A percentile compares a stretch with the other conserved stretches of the same genome.
phyloP scores from a whole-genome alignment of 2,329 filamentous ascomycete species.

The Trichoderma lentiforme region DNA sequence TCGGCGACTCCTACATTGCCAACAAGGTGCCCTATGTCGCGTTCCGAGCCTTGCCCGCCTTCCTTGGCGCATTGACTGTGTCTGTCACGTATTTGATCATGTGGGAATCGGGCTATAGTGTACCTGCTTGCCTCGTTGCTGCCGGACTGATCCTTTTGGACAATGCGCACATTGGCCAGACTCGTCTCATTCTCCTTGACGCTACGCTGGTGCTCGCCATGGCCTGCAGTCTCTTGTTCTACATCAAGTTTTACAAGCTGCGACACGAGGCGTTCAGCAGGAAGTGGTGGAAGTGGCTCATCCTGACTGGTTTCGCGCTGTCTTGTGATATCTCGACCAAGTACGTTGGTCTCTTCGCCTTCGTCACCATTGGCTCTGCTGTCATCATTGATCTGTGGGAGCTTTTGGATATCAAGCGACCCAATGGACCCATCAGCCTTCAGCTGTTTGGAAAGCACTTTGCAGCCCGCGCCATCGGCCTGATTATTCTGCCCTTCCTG shows the following conservation, averaged over 20 bases:
- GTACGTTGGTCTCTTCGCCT: conserved; percentile 95
- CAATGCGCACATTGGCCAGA: conserved; percentile 97
- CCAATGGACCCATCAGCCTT: conserved; percentile 74
- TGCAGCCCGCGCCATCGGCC: conserved; percentile 74
- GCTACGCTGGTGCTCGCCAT: conserved; percentile 93
- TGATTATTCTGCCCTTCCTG: conserved; percentile 89
- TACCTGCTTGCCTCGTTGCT: conserved; percentile 86
- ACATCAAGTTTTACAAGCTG: conserved; percentile 97
- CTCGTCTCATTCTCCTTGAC: conserved; percentile 89
- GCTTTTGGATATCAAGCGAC: conserved; percentile 82
- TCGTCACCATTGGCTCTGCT: conserved; percentile 92
- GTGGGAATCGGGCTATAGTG: conserved; percentile 98
- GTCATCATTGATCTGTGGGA: conserved; percentile 95
- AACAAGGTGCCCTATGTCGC: conserved; percentile 98
- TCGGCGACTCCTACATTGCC: conserved; percentile 94
- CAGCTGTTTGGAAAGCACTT: conserved; percentile 86
- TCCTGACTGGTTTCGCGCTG: conserved; percentile 88
- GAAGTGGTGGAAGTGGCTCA: conserved; percentile 99
- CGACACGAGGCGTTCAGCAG: conserved; percentile 83
- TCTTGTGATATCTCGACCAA: conserved; percentile 99
- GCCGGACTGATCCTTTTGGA: conserved; percentile 87
- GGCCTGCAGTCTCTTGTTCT: conserved; percentile 89
- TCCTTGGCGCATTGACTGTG: conserved; percentile 88
- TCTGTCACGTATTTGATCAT: conserved; percentile 95
- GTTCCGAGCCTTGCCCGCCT: conserved; percentile 87